Base-by-base conservation (phyloP, 305 asterid species). In the Fraxinus greggii region DNA sequence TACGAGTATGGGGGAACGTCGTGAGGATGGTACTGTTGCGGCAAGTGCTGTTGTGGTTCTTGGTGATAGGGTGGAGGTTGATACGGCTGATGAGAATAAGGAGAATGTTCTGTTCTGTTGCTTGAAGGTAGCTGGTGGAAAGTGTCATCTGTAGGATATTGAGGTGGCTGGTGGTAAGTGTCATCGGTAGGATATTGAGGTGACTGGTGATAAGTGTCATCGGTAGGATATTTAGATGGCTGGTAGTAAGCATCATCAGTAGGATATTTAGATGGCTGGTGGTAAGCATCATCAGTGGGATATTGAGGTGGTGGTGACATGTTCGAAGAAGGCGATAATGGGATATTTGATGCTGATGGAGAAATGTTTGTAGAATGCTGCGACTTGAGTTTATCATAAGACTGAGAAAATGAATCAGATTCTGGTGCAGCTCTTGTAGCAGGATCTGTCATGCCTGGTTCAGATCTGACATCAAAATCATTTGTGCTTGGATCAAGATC, bases 11-110 rank as follows among this genome's bases (percentile, higher is more conserved):
- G 36, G 77, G 92, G 84, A 65, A 77, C 59, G 77, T 90, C 95
- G 12, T 92, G 92, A 6, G 91, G 83, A 83, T 93, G 84, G 85
- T 88, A 90, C 77, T 87, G 90, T 21, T 87, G 94, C 4, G 93
- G 89, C 80, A 89, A 79, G 84, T 82, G 90, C 51, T 82, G 92
- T 72, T 77, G 93, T 13, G 88, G 87, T 79, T 92, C 95, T 61
- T 85, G 92, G 69, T 76, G 91, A 87, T 87, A 90, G 54, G 87
- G 84, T 45, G 78, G 92, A 72, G 89, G 92, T 29, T 90, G 94
- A 83, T 90, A 90, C 28, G 92, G 69, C 75, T 86, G 93, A 17
- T 91, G 86, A 85, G 33, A 24, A 8, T 90, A 90, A 26, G 86
- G 75, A 74, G 90, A 82, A 59, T 86, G 87, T 29, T 87, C 91